Conservation (phyloP, 2,329 filamentous ascomycete species). For the Venturia effusa region DNA sequence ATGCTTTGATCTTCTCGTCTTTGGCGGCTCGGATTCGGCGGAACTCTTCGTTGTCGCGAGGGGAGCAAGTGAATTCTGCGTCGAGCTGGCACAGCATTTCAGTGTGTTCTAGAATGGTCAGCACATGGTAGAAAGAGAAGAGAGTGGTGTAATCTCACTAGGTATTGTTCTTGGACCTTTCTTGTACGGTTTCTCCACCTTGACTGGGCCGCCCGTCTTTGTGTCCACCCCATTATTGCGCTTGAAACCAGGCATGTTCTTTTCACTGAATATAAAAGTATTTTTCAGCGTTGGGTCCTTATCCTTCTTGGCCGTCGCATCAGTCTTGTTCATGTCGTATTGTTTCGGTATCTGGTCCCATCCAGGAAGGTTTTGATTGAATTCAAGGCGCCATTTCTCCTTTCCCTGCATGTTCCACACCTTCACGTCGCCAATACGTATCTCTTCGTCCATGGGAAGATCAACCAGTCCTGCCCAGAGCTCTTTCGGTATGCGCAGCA, state of each 20-base stretch:
- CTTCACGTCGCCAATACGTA: constrained; percentile 27
- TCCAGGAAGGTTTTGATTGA: constrained; percentile 9
- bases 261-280: constrained; percentile 87
- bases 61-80: constrained; percentile 66
- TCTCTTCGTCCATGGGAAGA: constrained; percentile 26
- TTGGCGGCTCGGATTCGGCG: constrained; percentile 46
- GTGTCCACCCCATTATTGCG: constrained; percentile 14
- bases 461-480: constrained; percentile 26
- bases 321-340: constrained; percentile 51
- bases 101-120: constrained; percentile 54
- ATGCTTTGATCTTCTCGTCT: constrained; percentile 13
- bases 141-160: not conserved
- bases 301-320: constrained; percentile 40
- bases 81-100: constrained; percentile 60
- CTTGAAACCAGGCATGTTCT: constrained; percentile 72
- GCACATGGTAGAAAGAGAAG: constrained; percentile 10
- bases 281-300: constrained; percentile 35
- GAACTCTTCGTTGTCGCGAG: constrained; percentile 61
- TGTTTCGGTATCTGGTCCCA: constrained; percentile 33
- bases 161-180: constrained; percentile 7
- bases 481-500: constrained; percentile 29
- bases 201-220: constrained; percentile 6
- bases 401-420: constrained; percentile 17
- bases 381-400: constrained; percentile 12
- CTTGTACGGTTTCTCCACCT: constrained; percentile 4